These are phyloP conservation scores for Dalbergia cochinchinensis DNA, from an alignment of 306 rosid species.

Conservation along the genomic window DNA sequence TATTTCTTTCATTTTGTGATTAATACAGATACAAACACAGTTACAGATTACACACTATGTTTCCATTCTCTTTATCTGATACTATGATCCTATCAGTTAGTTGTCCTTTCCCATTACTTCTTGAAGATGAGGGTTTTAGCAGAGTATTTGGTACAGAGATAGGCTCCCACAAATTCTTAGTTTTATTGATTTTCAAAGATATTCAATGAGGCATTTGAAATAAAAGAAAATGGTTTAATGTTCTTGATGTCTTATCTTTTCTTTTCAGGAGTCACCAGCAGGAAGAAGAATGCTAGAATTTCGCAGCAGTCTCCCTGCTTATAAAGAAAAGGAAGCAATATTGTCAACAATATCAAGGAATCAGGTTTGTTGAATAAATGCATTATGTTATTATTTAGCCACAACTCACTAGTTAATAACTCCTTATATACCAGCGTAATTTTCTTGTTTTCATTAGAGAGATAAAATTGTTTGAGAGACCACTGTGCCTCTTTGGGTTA, in stretches of 20 bases:
- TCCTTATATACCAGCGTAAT: background rate
- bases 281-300: constrained; percentile 83
- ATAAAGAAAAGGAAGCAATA: constrained; percentile 81
- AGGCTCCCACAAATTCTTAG: background rate
- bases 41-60: no score
- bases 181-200: background rate
- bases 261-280: constrained; percentile 73
- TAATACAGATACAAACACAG: no score
- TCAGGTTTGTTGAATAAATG: constrained; percentile 69
- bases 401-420: background rate
- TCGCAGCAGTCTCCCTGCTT: constrained; percentile 87
- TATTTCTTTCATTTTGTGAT: no score
- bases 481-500: constrained; percentile 16
- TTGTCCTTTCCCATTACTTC: background rate
- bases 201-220: background rate
- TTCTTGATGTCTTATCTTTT: constrained; percentile 43
- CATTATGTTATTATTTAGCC: constrained; percentile 9
- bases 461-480: background rate
- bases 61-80: no score
- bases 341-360: constrained; percentile 69
- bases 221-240: constrained; percentile 30
- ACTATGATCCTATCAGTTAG: no score
- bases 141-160: background rate
- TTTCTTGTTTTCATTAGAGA: background rate
- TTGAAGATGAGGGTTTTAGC: constrained; percentile 26